Percentiles rank a stretch among this genome's conserved stretches.
phyloP scores from a whole-genome alignment of 73 alveolate genomes.

The Paramecium octaurelia region DNA sequence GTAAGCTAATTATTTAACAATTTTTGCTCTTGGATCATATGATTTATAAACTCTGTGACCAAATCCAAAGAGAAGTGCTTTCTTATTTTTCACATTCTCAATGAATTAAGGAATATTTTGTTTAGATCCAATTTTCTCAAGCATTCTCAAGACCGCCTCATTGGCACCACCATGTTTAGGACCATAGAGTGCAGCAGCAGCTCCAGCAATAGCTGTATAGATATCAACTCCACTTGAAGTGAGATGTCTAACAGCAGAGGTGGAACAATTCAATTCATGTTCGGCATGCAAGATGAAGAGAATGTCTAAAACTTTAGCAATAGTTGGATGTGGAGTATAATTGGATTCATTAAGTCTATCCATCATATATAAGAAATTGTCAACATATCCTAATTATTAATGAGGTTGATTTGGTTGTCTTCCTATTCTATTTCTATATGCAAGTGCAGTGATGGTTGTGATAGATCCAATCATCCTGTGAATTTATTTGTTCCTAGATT shows the following conservation, averaged over 20 bases:
- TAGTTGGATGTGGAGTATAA: conserved; percentile 80
- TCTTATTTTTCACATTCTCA: conserved; percentile 81
- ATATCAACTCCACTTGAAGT: conserved; percentile 79
- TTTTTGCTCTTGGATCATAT: conserved; percentile 90
- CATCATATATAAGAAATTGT: conserved; percentile 87
- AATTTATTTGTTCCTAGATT: conserved; percentile 68
- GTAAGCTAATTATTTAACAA: conserved; percentile 80
- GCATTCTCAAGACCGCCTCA: conserved; percentile 92
- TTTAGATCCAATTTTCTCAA: conserved; percentile 81
- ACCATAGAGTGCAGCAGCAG: conserved; percentile 91
- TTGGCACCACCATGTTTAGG: conserved; percentile 95
- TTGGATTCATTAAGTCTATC: conserved; percentile 75
- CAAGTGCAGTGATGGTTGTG: conserved; percentile 81
- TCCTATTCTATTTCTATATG: conserved; percentile 87
- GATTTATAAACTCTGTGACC: conserved; percentile 92
- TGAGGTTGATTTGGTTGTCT: conserved; percentile 75
- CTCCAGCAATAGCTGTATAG: conserved; percentile 84
- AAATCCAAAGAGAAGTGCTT: conserved; percentile 83
- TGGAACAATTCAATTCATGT: conserved; percentile 93
- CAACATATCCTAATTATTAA: conserved; percentile 78
- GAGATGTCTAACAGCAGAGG: conserved; percentile 91
- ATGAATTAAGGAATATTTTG: conserved; percentile 82
- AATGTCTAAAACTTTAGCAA: conserved; percentile 81
- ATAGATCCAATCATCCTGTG: conserved; percentile 71
- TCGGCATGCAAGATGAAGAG: conserved; percentile 90